These are phyloP conservation scores for Tetrahymena borealis DNA, from an alignment of 73 alveolate genomes.

Conservation along the genomic window DNA sequence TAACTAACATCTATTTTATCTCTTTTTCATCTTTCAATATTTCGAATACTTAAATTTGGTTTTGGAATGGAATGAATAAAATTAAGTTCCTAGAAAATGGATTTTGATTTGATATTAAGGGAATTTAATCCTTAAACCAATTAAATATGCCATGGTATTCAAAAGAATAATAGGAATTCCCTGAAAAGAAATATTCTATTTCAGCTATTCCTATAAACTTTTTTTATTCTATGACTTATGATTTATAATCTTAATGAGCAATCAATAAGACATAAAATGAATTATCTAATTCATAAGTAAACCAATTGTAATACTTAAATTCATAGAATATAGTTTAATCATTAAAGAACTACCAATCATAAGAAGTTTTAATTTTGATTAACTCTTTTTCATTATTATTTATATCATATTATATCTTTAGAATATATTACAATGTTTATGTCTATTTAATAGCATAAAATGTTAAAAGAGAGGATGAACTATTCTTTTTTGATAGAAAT, in stretches of 20 bases:
- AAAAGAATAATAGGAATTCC: not conserved
- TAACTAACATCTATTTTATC: too few species aligned
- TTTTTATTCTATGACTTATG: not conserved
- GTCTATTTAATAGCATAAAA: too few species aligned
- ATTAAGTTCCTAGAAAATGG: not conserved
- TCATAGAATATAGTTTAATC: too few species aligned
- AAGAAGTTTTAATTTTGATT: too few species aligned
- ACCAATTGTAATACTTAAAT: not conserved
- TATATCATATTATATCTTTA: too few species aligned
- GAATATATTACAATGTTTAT: too few species aligned
- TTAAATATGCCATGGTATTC: not conserved
- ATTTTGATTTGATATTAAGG: not conserved
- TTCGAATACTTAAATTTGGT: not conserved
- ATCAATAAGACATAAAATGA: not conserved
- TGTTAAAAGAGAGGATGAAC: too few species aligned
- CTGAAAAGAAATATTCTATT: not conserved
- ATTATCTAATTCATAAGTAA: not conserved
- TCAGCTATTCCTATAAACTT: not conserved
- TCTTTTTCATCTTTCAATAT: not conserved
- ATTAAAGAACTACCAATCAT: too few species aligned
- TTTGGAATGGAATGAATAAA: not conserved
- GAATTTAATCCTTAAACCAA: not conserved
- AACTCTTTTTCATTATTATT: too few species aligned
- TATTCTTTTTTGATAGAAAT: too few species aligned
- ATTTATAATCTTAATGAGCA: not conserved